phyloP scores from a whole-genome alignment of 176 grass and related monocot genomes.

The maize (Zea mays) region DNA sequence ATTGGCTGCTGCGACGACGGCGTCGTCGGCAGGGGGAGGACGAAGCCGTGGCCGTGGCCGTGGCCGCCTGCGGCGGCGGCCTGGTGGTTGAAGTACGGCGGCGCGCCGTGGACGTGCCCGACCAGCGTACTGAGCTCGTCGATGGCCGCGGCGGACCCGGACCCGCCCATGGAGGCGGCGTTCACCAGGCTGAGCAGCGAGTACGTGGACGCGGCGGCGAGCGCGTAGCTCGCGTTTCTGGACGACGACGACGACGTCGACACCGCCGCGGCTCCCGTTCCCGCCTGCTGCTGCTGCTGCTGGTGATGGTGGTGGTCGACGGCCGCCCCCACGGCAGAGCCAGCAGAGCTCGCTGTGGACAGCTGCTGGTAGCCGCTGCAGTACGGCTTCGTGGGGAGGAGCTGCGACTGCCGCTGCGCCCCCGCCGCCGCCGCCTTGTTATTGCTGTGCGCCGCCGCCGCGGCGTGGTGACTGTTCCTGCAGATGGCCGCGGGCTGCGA shows the following conservation, averaged over 20 bases:
- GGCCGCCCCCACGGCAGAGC: background rate
- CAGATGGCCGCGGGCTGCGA: conserved; percentile 5
- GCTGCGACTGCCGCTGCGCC: background rate
- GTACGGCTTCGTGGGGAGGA: conserved; percentile 10
- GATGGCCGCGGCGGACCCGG: conserved; percentile 38
- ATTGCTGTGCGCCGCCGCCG: background rate
- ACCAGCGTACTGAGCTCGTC: conserved; percentile 80
- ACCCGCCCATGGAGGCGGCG: conserved; percentile 50
- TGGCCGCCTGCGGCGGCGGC: conserved; percentile 17
- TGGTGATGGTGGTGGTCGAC: background rate
- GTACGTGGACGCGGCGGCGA: conserved; percentile 54
- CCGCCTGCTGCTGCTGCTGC: conserved; percentile 41
- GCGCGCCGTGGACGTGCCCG: conserved; percentile 38
- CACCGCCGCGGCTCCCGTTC: conserved; percentile 8
- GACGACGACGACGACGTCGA: background rate
- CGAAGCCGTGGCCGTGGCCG: conserved; percentile 36
- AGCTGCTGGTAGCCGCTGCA: conserved; percentile 5
- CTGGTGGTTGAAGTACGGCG: conserved; percentile 34
- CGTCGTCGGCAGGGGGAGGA: conserved; percentile 32
- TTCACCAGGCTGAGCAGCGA: conserved; percentile 63
- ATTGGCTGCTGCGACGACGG: conserved; percentile 31
- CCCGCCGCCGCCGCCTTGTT: background rate
- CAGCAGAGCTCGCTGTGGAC: conserved; percentile 6
- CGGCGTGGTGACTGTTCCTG: conserved; percentile 21
- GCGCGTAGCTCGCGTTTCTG: conserved; percentile 48